Base-by-base conservation (phyloP, 768 basidiomycete genomes). In the Mycena rosella region DNA sequence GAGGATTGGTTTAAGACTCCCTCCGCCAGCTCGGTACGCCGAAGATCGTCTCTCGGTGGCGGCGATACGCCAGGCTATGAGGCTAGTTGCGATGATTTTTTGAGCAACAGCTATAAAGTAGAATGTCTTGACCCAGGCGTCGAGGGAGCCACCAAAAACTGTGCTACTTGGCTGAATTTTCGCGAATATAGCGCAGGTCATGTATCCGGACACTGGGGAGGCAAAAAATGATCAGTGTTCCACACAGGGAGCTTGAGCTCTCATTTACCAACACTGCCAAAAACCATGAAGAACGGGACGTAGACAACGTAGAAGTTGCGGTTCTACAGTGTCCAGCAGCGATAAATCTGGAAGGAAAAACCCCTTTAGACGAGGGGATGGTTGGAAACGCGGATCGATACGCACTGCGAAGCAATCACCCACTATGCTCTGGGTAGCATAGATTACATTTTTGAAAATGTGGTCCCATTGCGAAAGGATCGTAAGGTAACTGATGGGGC, bases 11-110 rank as follows among this genome's bases (percentile, higher is more conserved):
- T 63, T 32, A 20, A 74, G 67, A 29, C 47, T 47, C 17, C 67
- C 54, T 29, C 59, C 49, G 40, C 57, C 62, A 18, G 61, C 15
- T n/a, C 71, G 68, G 38, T 60, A 64, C 18, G 52, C 20, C 18
- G 69, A 55, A 2, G 65, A 10, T 18, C 55, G 54, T 27, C 45
- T 56, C 42, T 73, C 68, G 13, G 67, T 44, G 34, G 29, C 40
- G 65, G 73, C 75, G 63, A 76, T 72, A 44, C 73, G 74, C 57
- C 56, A 74, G 20, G 72, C 69, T 66, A 76, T 71, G 49, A 75
- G 68, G 27, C 34, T 11, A 15, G 75, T 76, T 15, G 74, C 73
- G 30, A 75, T 65, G 17, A 72, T 61, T 22, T 76, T 76, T 56
- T 76, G 73, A 6, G 67, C 68, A 22, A 76, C 63, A 13, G 73